Percentiles rank a stretch among this genome's conserved stretches.
Conservation (phyloP, 73 alveolate species). For the Symbiodinium pilosum region DNA sequence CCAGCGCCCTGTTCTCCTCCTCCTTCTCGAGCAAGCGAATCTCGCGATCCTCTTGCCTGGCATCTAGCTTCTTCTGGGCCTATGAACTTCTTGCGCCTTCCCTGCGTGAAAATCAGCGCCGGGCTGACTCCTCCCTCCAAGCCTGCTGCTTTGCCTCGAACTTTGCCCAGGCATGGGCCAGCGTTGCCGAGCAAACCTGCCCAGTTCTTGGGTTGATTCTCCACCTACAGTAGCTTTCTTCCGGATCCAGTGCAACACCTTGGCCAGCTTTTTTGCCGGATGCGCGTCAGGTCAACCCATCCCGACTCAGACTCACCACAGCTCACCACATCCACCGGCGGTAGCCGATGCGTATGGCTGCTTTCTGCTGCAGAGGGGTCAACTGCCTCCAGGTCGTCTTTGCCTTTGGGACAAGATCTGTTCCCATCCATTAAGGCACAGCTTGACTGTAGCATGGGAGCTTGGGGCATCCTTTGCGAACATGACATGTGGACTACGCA, state of each 20-base stretch:
- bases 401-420: neutral
- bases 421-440: neutral
- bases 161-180: constrained; percentile 89
- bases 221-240: too few species aligned
- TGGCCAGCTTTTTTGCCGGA: too few species aligned
- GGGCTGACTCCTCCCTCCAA: constrained; percentile 57
- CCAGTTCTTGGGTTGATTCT: too few species aligned
- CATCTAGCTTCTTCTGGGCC: too few species aligned
- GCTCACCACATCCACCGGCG: constrained; percentile 78
- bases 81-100: too few species aligned
- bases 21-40: constrained; percentile 73
- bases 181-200: constrained; percentile 35
- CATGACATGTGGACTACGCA: too few species aligned
- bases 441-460: neutral
- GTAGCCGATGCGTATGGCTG: constrained; percentile 81
- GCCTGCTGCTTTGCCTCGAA: constrained; percentile 67
- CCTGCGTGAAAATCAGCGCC: neutral
- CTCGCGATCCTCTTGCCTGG: constrained; percentile 88
- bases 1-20: constrained; percentile 35
- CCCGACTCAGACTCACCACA: too few species aligned
- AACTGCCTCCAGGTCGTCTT: neutral
- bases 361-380: constrained; percentile 35
- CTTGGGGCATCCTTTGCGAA: neutral
- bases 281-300: neutral
- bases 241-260: too few species aligned